phyloP scores from a whole-genome alignment of 148 eudicot species.

The Rhododendron henanense region DNA sequence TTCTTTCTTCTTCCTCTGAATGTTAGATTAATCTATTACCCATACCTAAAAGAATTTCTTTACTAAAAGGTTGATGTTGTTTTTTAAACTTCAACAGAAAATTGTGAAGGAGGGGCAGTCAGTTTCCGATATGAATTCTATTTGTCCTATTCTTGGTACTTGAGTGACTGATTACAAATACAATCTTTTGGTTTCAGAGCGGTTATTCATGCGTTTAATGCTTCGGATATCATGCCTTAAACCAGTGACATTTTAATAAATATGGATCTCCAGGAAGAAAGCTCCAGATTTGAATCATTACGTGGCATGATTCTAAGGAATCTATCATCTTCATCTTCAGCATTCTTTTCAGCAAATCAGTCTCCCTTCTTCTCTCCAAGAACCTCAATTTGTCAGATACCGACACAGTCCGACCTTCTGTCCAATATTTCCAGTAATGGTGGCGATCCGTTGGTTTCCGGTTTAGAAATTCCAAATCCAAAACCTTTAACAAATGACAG shows the following conservation, averaged over 20 bases:
- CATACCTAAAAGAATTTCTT: not conserved
- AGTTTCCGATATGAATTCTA: constrained; percentile 1
- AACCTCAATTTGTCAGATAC: constrained; percentile 51
- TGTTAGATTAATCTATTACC: not conserved
- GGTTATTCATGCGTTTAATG: constrained; percentile 26
- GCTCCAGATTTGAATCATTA: constrained; percentile 59
- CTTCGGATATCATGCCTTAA: constrained; percentile 26
- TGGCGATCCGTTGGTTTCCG: not conserved
- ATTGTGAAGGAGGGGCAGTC: not conserved
- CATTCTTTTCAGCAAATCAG: constrained; percentile 86
- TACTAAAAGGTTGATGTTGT: not conserved
- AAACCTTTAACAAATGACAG: constrained; percentile 33
- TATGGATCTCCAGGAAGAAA: constrained; percentile 84
- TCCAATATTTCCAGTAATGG: constrained; percentile 20
- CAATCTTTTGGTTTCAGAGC: constrained; percentile 32
- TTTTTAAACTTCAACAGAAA: not conserved
- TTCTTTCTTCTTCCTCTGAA: not conserved
- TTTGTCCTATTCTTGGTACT: not conserved
- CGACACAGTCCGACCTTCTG: constrained; percentile 32
- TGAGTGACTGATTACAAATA: constrained; percentile 10
- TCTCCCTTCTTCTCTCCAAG: constrained; percentile 91
- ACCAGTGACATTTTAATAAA: constrained; percentile 16
- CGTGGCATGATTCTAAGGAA: constrained; percentile 54
- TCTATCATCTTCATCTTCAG: constrained; percentile 88
- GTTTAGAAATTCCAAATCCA: constrained; percentile 16